Percentiles rank a stretch among this genome's conserved stretches.
Conservation (phyloP, 1,284 basidiomycete species). For the Apiotrichum domesticum region DNA sequence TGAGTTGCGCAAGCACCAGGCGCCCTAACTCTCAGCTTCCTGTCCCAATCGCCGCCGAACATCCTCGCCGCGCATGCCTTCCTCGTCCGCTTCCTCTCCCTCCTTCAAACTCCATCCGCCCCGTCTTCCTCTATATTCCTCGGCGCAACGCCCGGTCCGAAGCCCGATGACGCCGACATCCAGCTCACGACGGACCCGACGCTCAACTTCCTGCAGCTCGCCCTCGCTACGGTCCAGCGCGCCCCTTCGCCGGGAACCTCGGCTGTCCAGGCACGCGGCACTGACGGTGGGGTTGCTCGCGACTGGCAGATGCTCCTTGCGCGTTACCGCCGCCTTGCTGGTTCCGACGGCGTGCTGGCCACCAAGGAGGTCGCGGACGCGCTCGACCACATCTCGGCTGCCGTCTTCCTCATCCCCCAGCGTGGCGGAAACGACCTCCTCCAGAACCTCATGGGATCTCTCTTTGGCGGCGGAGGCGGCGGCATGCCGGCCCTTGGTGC, state of each 20-base stretch:
- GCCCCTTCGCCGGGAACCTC: constrained; percentile 54
- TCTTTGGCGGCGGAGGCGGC: constrained; percentile 62
- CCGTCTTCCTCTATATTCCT: constrained; percentile 49
- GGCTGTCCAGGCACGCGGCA: constrained; percentile 55
- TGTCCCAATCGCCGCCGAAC: constrained; percentile 78
- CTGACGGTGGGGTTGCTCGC: constrained; percentile 49
- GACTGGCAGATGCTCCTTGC: constrained; percentile 76
- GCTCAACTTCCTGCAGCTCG: constrained; percentile 82
- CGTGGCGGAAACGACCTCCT: constrained; percentile 68
- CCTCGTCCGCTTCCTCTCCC: constrained; percentile 65
- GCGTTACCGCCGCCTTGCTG: constrained; percentile 56
- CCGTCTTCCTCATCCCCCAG: constrained; percentile 72
- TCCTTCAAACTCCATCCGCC: constrained; percentile 51
- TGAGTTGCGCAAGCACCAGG: constrained; percentile 45
- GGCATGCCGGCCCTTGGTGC: constrained; percentile 8
- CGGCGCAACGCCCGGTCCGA: constrained; percentile 41
- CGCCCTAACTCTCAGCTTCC: constrained; percentile 53
- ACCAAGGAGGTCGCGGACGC: constrained; percentile 65
- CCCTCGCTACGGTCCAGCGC: constrained; percentile 73
- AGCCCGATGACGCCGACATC: constrained; percentile 56
- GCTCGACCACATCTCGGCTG: constrained; percentile 55
- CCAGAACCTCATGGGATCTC: constrained; percentile 72
- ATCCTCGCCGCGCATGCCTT: constrained; percentile 79
- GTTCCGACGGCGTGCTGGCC: constrained; percentile 57
- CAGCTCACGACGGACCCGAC: constrained; percentile 63